Base-by-base conservation (phyloP, 2,329 filamentous ascomycete species). In the Penicillium sp. region DNA sequence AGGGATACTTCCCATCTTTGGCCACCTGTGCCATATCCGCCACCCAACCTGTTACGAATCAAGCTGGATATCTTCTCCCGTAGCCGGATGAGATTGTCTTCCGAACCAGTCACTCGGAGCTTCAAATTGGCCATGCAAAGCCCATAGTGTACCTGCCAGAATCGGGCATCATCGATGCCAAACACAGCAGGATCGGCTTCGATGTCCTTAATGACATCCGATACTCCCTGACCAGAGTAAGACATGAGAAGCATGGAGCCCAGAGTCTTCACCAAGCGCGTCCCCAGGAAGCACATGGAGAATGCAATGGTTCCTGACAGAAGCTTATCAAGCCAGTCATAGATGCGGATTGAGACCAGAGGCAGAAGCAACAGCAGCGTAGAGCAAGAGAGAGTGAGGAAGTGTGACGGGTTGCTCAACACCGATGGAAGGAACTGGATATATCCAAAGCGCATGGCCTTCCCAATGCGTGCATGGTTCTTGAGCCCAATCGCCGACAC, bases 101-200 rank as follows among this genome's bases (percentile, higher is more conserved):
- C 89, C 36, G 87, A 84, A 4, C 84, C 86, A 50, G 73, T 67
- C 22, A 95, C 81, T 51, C 84, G 80, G 16, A 99, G 72, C 69
- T 89, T 95, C 58, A 99, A 70, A 66, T 95, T 96, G 8, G 93
- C 93, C 87, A 97, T 95, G 65, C 90, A 95, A 34, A 97, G 77
- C 1, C 92, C 91, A 67, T 97, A 96, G 71, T 99, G 93, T 12
- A 96, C 93, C 74, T 99, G 93, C 93, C 93, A 99, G 70, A 99
- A 95, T 65, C 90, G 85, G 1, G 91, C 92, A 64, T 96, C 91
- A 50, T 96, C 89, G 39, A 99, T 83, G 1, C 80, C 80, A 37
- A 80, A 80, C 22, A 97, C 83, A 47, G 80, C 80, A 1, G 87
- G 83, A 61, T 96, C 90, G 1, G 83, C 80, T 67, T 90, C 86